phyloP scores from a whole-genome alignment of 2,329 filamentous ascomycete genomes.

The Pseudogymnoascus sp. region DNA sequence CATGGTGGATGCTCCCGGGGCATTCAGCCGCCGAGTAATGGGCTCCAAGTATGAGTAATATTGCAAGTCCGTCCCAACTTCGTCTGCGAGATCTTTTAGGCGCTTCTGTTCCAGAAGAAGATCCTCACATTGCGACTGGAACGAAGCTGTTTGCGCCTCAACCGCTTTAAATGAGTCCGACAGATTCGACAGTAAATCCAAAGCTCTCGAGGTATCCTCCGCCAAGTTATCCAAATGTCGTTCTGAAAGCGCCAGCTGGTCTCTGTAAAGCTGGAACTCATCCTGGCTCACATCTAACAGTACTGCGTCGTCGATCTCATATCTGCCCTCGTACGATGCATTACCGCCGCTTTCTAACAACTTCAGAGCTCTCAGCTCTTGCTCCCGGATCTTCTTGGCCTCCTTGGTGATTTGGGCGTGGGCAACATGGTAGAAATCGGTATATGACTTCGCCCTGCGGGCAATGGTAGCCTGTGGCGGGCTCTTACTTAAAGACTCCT shows the following conservation, averaged over 20 bases:
- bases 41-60: conserved; percentile 93
- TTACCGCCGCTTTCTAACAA: conserved; percentile 33
- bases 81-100: conserved; percentile 68
- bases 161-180: conserved; percentile 82
- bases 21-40: conserved; percentile 82
- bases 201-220: conserved; percentile 63
- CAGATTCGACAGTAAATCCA: conserved; percentile 67
- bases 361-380: conserved; percentile 16
- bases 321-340: conserved; percentile 50
- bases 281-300: conserved; percentile 76
- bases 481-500: conserved; percentile 43
- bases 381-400: conserved; percentile 22
- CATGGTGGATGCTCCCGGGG: conserved; percentile 76
- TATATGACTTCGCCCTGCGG: conserved; percentile 66
- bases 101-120: conserved; percentile 74
- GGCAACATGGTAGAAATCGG: conserved; percentile 62
- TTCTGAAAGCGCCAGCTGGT: conserved; percentile 73
- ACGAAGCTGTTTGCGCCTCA: conserved; percentile 83
- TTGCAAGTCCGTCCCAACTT: conserved; percentile 80
- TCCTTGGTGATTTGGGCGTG: conserved; percentile 48
- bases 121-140: conserved; percentile 85
- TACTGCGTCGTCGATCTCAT: conserved; percentile 51
- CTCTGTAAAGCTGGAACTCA: conserved; percentile 74
- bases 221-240: conserved; percentile 74
- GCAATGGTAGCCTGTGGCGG: conserved; percentile 59